These are phyloP conservation scores for Moelleriella libera DNA, from an alignment of 2,329 filamentous ascomycete genomes.

Conservation along the genomic window DNA sequence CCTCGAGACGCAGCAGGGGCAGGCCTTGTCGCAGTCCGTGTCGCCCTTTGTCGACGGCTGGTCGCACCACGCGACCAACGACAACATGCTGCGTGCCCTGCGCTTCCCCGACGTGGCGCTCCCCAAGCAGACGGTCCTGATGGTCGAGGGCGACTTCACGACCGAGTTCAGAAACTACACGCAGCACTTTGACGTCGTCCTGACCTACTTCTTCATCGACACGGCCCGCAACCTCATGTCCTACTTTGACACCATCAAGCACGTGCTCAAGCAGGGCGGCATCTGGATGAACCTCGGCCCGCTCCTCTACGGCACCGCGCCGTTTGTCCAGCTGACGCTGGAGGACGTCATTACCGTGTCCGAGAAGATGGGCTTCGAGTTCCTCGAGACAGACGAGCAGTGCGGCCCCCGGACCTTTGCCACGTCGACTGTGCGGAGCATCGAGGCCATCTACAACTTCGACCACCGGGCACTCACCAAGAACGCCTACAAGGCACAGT, in stretches of 20 bases:
- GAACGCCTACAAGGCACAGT: slow-evolving; percentile 40
- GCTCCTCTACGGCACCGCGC: slow-evolving; percentile 37
- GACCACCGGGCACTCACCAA: slow-evolving; percentile 33
- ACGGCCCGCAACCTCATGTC: slow-evolving; percentile 40
- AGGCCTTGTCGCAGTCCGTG: slow-evolving; percentile 14
- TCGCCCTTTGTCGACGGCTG: slow-evolving; percentile 41
- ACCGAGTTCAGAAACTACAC: slow-evolving; percentile 17
- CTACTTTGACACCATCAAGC: slow-evolving; percentile 39
- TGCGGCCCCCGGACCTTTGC: slow-evolving; percentile 29
- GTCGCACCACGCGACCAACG: slow-evolving; percentile 37
- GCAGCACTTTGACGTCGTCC: slow-evolving; percentile 29
- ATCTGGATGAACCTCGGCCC: slow-evolving; percentile 43
- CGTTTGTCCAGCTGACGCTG: slow-evolving; percentile 38
- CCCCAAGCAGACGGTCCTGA: slow-evolving; percentile 22
- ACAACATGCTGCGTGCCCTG: slow-evolving; percentile 30
- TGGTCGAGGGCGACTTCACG: slow-evolving; percentile 43
- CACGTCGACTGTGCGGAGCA: slow-evolving; percentile 25
- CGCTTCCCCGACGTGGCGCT: slow-evolving; percentile 27
- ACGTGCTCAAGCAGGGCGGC: slow-evolving; percentile 30
- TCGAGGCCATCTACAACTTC: slow-evolving; percentile 36
- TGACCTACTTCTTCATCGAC: slow-evolving; percentile 48
- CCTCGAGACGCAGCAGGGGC: slow-evolving; percentile 18
- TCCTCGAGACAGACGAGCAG: slow-evolving; percentile 24
- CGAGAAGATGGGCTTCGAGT: slow-evolving; percentile 36
- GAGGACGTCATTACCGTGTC: slow-evolving; percentile 35